Evolutionary conservation across 768 basidiomycete species (phyloP).

Genomic region (Auriscalpium microsporum): DNA sequence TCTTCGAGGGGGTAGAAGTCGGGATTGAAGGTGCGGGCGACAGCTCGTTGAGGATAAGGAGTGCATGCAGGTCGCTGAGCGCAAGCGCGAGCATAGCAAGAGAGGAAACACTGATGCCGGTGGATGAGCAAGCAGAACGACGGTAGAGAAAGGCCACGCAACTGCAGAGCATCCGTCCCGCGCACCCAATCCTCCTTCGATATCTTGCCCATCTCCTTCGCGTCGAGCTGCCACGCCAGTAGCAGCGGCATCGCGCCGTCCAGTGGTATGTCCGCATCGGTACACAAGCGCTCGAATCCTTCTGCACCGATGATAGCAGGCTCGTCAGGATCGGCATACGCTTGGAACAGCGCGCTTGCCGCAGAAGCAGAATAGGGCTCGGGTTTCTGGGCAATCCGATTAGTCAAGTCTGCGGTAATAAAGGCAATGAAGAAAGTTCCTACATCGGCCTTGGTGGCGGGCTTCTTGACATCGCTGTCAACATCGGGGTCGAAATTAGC

Average conservation of each 20-base stretch:
- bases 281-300: conserved; percentile 65
- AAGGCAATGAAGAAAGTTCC: not conserved
- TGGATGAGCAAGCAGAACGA: conserved; percentile 1
- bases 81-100: conserved; percentile 39
- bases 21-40: conserved; percentile 18
- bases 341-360: conserved; percentile 43
- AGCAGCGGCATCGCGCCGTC: conserved; percentile 68
- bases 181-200: conserved; percentile 62
- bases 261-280: conserved; percentile 59
- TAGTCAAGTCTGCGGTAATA: not conserved
- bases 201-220: conserved; percentile 67
- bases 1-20: conserved; percentile 24
- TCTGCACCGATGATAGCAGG: conserved; percentile 57
- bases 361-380: conserved; percentile 46
- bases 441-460: conserved; percentile 1
- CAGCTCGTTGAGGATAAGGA: conserved; percentile 46
- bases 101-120: conserved; percentile 37
- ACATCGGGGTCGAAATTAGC: conserved; percentile 2
- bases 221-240: conserved; percentile 65
- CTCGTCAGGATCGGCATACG: conserved; percentile 47
- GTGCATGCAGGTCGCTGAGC: conserved; percentile 51
- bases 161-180: conserved; percentile 39
- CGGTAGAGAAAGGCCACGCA: not conserved
- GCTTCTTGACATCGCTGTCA: not conserved
- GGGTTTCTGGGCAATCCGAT: conserved; percentile 3